Evolutionary conservation across 2,329 filamentous ascomycete genomes (phyloP), one percentile per base, ranked within the genome.

Genomic region (Claviceps cyperi): DNA sequence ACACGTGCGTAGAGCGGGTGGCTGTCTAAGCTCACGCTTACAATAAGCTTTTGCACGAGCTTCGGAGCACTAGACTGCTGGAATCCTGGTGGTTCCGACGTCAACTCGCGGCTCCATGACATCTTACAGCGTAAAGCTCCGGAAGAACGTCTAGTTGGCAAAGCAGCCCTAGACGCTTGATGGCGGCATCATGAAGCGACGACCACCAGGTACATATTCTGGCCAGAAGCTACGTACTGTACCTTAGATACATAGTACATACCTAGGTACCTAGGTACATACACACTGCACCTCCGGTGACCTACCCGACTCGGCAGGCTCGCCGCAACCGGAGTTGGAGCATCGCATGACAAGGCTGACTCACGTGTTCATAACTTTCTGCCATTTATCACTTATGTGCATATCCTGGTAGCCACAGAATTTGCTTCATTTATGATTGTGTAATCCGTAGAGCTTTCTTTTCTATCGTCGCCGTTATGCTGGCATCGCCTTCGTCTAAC

Each of bases 71-170:
- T 40, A 47, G 39, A 46, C 39, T 21, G 19, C n/a, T 11, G n/a
- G 14, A 28, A 46, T 49, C 37, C 44, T 50, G 41, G 43, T 48
- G 45, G 47, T 51, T 47, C 51, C 48, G 53, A 50, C 3, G 7
- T 17, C 35, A 7, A 43, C n/a, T 48, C 43, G 49, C 46, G 52
- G 43, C 51, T 51, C 46, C 43, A 45, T 46, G 37, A 36, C 49
- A 47, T 35, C 46, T 39, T 47, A 47, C 51, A 50, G 49, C 53
- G 46, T 52, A 37, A 52, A 53, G 53, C 50, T 47, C 51, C 49
- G 53, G 49, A 36, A 51, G 46, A 32, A 43, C 43, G 13, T 37
- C 37, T 17, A 51, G 40, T 15, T 13, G 24, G 14, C 44, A 14
- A 39, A 36, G 37, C 15, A 47, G 46, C 40, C 36, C 35, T 6